Evolutionary conservation across 2,329 filamentous ascomycete species (phyloP).

Genomic region (Cordyceps tenuipes): DNA sequence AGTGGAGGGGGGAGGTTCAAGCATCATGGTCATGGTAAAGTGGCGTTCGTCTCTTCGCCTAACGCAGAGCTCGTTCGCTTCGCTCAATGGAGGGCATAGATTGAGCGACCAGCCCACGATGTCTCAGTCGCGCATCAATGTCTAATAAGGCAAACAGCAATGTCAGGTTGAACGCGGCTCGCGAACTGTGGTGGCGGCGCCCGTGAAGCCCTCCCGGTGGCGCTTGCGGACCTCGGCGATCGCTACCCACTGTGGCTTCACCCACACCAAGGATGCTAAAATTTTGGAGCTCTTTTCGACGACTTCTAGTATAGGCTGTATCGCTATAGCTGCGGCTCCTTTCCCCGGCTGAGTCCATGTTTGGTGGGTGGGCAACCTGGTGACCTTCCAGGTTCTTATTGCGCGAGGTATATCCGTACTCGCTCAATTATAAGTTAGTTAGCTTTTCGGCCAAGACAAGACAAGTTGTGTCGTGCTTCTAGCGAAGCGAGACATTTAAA

Average conservation of each 20-base stretch:
- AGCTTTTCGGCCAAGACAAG: background rate
- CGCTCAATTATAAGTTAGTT: too few relatives aligned
- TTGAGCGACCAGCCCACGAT: too few relatives aligned
- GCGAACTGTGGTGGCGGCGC: too few relatives aligned
- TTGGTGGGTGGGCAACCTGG: background rate
- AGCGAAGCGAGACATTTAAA: background rate
- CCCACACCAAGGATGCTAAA: background rate
- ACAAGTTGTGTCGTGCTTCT: background rate
- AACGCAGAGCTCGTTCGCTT: background rate
- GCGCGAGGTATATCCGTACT: background rate
- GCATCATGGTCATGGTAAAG: background rate
- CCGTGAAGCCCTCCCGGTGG: background rate
- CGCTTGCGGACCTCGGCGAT: slow-evolving; percentile 4
- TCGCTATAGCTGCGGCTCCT: background rate
- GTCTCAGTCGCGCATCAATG: too few relatives aligned
- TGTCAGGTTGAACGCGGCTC: too few relatives aligned
- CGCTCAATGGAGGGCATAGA: too few relatives aligned
- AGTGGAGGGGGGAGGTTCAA: background rate
- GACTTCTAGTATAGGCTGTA: background rate
- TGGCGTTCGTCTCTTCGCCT: background rate
- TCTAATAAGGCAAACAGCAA: too few relatives aligned
- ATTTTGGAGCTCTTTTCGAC: background rate
- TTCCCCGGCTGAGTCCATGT: background rate
- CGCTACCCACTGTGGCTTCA: slow-evolving; percentile 7
- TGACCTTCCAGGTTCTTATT: background rate